phyloP scores from a whole-genome alignment of 2,329 filamentous ascomycete genomes.

The Pochonia chlamydosporia region DNA sequence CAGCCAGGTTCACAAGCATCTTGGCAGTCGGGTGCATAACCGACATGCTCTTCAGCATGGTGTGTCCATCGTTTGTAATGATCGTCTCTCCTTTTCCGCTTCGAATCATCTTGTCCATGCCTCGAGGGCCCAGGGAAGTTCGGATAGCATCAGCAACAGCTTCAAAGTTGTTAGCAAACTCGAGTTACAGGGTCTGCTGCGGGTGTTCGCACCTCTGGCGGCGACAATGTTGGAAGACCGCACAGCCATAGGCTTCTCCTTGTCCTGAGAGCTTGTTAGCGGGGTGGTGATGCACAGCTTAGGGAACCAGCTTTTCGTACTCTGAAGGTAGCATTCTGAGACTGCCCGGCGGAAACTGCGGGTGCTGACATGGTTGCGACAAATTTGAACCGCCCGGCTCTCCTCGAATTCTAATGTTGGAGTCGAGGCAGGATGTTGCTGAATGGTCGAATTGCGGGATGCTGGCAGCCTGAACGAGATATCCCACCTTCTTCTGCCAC shows the following conservation, averaged over 20 bases:
- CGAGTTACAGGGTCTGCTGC: not conserved
- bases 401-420: slow-evolving; percentile 22
- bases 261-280: slow-evolving; percentile 52
- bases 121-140: slow-evolving; percentile 90
- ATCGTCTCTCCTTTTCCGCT: slow-evolving; percentile 94
- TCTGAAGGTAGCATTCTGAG: slow-evolving; percentile 51
- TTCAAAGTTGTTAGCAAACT: slow-evolving; percentile 26
- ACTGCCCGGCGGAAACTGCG: slow-evolving; percentile 29
- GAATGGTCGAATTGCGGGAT: slow-evolving; percentile 13
- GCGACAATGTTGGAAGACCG: slow-evolving; percentile 95
- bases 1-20: slow-evolving; percentile 96
- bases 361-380: slow-evolving; percentile 40
- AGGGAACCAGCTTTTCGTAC: slow-evolving; percentile 32
- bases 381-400: slow-evolving; percentile 26
- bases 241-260: slow-evolving; percentile 98
- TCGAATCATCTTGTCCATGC: slow-evolving; percentile 99
- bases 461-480: slow-evolving; percentile 25
- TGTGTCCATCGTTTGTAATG: slow-evolving; percentile 99
- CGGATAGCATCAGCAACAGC: slow-evolving; percentile 96
- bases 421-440: slow-evolving; percentile 26
- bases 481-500: slow-evolving; percentile 29
- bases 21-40: slow-evolving; percentile 99
- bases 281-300: slow-evolving; percentile 27
- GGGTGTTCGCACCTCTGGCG: slow-evolving; percentile 67
- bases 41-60: slow-evolving; percentile 98